A percentile compares a stretch with the other conserved stretches of the same genome.
phyloP scores from a whole-genome alignment of 2,329 filamentous ascomycete genomes.

The Diaporthe amygdali region DNA sequence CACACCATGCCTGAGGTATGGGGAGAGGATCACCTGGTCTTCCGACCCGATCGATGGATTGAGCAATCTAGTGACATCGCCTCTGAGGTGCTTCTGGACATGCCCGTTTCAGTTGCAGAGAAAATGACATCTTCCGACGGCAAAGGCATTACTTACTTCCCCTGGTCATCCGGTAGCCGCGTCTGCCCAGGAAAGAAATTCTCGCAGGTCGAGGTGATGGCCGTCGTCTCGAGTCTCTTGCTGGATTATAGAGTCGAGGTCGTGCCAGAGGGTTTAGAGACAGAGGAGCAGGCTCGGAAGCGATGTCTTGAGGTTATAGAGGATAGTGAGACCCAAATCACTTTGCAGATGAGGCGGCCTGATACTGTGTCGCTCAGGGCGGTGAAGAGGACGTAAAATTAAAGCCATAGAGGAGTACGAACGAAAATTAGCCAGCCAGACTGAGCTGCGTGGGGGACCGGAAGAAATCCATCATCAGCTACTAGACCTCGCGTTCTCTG shows the following conservation, averaged over 20 bases:
- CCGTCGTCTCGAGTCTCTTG: not conserved
- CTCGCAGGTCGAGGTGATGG: not conserved
- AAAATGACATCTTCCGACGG: not conserved
- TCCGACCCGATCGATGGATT: constrained; percentile 38
- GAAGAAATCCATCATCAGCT: no score
- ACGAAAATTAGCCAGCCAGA: no score
- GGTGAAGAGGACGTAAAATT: not conserved
- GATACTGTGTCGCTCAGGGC: not conserved
- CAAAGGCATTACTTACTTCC: not conserved
- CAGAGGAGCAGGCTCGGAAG: not conserved
- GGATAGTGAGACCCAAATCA: not conserved
- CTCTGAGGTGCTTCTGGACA: not conserved
- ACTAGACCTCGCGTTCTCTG: not conserved
- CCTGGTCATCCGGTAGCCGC: not conserved
- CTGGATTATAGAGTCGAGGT: not conserved
- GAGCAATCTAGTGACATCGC: not conserved
- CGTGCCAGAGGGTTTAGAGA: not conserved
- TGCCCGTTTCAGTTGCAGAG: not conserved
- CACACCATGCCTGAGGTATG: not conserved
- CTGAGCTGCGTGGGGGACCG: not conserved
- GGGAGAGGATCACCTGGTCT: not conserved
- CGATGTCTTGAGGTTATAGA: not conserved
- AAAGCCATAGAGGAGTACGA: not conserved
- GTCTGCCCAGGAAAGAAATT: not conserved
- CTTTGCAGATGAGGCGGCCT: not conserved